Evolutionary conservation across 371 early-diverging fungal species (phyloP).

Genomic region (Funneliformis caledonium): DNA sequence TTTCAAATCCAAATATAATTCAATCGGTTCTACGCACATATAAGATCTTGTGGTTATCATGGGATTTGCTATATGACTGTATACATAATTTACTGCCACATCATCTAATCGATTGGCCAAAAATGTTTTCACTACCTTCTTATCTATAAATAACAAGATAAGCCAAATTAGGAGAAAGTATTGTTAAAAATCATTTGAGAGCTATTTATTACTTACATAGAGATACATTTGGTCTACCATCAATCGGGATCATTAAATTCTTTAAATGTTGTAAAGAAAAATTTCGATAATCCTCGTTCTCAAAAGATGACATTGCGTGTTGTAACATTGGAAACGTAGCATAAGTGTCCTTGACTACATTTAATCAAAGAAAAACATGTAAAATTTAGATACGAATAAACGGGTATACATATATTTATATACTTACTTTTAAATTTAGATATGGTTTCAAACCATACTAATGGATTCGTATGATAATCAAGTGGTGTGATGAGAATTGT

Average conservation of each 20-base stretch:
- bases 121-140: constrained; percentile 48
- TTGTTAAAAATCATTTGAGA: not conserved
- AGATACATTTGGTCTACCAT: constrained; percentile 67
- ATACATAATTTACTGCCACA: constrained; percentile 70
- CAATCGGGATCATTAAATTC: constrained; percentile 72
- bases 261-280: constrained; percentile 66
- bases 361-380: not conserved
- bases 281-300: constrained; percentile 45
- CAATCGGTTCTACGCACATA: constrained; percentile 71
- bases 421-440: constrained; percentile 56
- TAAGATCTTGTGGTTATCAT: constrained; percentile 83
- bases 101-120: constrained; percentile 64
- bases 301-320: constrained; percentile 68
- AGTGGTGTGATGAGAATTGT: constrained; percentile 61
- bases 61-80: constrained; percentile 77
- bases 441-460: constrained; percentile 69
- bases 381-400: not conserved
- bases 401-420: not conserved
- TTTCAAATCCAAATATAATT: constrained; percentile 64
- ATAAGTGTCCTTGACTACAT: constrained; percentile 70
- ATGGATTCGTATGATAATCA: constrained; percentile 62
- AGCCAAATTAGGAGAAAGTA: not conserved
- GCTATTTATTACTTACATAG: constrained; percentile 52
- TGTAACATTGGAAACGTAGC: constrained; percentile 76
- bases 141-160: constrained; percentile 10